Evolutionary conservation across 176 grass and related monocot genomes (phyloP).

Genomic region (Themeda triandra): DNA sequence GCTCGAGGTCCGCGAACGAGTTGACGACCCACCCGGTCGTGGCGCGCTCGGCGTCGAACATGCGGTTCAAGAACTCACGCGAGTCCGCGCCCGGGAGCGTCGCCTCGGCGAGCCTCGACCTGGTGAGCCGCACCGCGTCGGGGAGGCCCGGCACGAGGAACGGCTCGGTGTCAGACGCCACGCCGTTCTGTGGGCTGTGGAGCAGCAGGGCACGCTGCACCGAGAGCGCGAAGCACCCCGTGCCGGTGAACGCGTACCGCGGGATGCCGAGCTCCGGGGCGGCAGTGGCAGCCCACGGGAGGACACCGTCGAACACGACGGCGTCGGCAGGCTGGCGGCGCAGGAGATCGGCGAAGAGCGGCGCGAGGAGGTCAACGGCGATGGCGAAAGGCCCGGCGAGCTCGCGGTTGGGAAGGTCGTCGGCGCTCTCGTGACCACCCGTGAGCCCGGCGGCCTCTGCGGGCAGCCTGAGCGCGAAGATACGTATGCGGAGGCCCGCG

Average conservation of each 20-base stretch:
- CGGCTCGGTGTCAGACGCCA: conserved; percentile 33
- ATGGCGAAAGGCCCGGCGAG: conserved; percentile 37
- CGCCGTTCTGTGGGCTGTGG: conserved; percentile 32
- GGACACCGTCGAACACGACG: conserved; percentile 56
- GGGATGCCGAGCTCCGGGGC: conserved; percentile 46
- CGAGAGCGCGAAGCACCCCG: conserved; percentile 63
- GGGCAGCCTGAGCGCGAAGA: conserved; percentile 23
- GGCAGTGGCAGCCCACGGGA: conserved; percentile 54
- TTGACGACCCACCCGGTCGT: conserved; percentile 70
- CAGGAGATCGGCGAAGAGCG: conserved; percentile 39
- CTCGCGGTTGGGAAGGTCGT: conserved; percentile 49
- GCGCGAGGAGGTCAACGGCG: conserved; percentile 58
- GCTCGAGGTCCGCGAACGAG: conserved; percentile 55
- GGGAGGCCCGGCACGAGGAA: conserved; percentile 54
- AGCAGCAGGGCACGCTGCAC: conserved; percentile 47
- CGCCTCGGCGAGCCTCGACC: conserved; percentile 51
- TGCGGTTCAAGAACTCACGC: conserved; percentile 47
- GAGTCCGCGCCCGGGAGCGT: conserved; percentile 43
- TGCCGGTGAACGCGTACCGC: conserved; percentile 60
- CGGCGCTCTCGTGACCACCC: conserved; percentile 44
- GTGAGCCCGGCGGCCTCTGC: conserved; percentile 36
- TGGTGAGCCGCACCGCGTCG: conserved; percentile 43
- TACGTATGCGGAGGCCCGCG: conserved; percentile 18
- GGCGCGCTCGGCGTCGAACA: conserved; percentile 40
- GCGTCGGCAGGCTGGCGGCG: conserved; percentile 34